A percentile compares a stretch with the other conserved stretches of the same genome.
phyloP scores from a whole-genome alignment of 2,329 filamentous ascomycete species.

The Penicillium decumbens region DNA sequence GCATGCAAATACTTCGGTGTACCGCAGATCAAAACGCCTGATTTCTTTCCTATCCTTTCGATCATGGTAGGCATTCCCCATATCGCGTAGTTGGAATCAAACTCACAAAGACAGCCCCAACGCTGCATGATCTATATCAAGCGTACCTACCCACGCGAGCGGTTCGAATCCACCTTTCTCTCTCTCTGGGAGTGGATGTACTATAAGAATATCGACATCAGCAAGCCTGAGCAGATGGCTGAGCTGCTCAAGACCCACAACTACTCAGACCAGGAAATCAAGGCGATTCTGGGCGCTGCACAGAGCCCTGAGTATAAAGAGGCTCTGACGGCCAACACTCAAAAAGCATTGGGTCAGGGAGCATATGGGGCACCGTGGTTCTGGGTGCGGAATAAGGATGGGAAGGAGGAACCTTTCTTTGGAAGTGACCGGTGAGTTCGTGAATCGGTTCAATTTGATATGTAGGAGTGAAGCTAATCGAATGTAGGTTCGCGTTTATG shows the following conservation, averaged over 20 bases:
- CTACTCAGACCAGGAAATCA: conserved; percentile 44
- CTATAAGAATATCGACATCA: conserved; percentile 57
- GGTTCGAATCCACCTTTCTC: conserved; percentile 53
- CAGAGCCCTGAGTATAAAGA: conserved; percentile 50
- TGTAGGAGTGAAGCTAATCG: neutral
- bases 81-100: neutral
- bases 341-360: conserved; percentile 58
- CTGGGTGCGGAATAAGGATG: conserved; percentile 54
- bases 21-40: conserved; percentile 33
- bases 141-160: conserved; percentile 46
- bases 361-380: conserved; percentile 77
- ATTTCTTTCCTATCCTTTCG: conserved; percentile 53
- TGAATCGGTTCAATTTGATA: conserved; percentile 29
- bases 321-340: conserved; percentile 55
- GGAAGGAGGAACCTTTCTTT: conserved; percentile 65
- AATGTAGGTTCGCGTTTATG: conserved; percentile 48
- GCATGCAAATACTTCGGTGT: conserved; percentile 51
- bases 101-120: conserved; percentile 49
- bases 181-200: conserved; percentile 60
- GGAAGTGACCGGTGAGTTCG: conserved; percentile 65
- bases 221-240: conserved; percentile 52
- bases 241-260: conserved; percentile 32
- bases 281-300: conserved; percentile 53
- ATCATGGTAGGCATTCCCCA: conserved; percentile 45
- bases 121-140: conserved; percentile 65